Evolutionary conservation across 2,329 filamentous ascomycete species (phyloP).

Genomic region (Zymoseptoria ardabiliae): DNA sequence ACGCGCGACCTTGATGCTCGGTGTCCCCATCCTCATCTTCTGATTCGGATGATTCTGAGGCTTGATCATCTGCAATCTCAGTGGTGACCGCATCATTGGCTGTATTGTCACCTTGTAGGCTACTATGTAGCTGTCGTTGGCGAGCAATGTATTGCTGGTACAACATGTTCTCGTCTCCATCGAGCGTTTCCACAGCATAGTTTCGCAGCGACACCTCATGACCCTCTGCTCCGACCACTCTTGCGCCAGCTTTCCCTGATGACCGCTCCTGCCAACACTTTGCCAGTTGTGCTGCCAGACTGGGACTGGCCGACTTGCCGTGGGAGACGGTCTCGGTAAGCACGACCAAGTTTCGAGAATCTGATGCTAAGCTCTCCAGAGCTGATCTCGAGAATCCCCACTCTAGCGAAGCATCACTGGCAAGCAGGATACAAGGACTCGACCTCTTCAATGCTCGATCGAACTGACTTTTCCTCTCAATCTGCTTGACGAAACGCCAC

Average conservation of each 20-base stretch:
- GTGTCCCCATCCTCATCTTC: slow-evolving; percentile 86
- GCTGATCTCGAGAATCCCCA: slow-evolving; percentile 91
- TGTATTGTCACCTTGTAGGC: slow-evolving; percentile 61
- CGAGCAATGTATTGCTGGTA: slow-evolving; percentile 93
- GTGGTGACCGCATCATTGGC: slow-evolving; percentile 66
- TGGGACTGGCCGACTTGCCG: slow-evolving; percentile 36
- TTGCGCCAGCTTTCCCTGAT: slow-evolving; percentile 37
- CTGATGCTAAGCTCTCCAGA: slow-evolving; percentile 64
- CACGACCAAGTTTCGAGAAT: slow-evolving; percentile 75
- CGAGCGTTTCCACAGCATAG: slow-evolving; percentile 56
- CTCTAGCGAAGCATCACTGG: slow-evolving; percentile 81
- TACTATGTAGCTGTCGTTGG: slow-evolving; percentile 78
- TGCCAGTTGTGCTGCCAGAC: slow-evolving; percentile 70
- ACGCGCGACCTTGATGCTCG: slow-evolving; percentile 82
- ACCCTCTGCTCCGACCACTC: slow-evolving; percentile 43
- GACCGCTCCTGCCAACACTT: slow-evolving; percentile 38
- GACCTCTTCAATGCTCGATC: slow-evolving; percentile 55
- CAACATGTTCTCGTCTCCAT: slow-evolving; percentile 65
- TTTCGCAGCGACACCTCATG: slow-evolving; percentile 41
- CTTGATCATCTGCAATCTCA: slow-evolving; percentile 59
- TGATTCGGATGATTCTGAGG: slow-evolving; percentile 75
- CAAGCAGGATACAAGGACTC: slow-evolving; percentile 69
- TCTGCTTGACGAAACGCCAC: slow-evolving; percentile 73
- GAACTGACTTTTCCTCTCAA: slow-evolving; percentile 76
- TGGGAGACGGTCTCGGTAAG: slow-evolving; percentile 66